These are phyloP conservation scores for Bryum argenteum DNA, from an alignment of 225 moss, liverwort and hornwort genomes.

Conservation along the genomic window DNA sequence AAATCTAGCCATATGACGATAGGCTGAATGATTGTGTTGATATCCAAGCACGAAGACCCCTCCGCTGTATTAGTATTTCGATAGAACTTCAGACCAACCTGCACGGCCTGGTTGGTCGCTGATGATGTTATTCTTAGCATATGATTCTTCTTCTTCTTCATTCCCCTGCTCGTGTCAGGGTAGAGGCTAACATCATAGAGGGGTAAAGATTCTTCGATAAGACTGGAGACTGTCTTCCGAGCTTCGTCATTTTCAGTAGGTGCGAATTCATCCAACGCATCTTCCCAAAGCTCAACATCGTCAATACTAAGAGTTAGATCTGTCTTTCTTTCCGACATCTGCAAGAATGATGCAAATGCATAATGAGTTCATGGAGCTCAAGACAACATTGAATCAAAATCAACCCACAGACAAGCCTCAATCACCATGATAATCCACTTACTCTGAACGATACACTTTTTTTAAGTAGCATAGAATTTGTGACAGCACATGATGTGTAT, in stretches of 20 bases:
- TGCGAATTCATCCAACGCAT: constrained; percentile 19
- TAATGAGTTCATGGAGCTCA: constrained; percentile 17
- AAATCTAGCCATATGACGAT: constrained; percentile 75
- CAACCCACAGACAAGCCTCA: constrained; percentile 11
- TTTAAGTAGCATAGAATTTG: background rate
- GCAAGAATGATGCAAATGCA: constrained; percentile 26
- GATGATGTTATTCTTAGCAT: constrained; percentile 62
- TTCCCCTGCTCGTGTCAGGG: constrained; percentile 27
- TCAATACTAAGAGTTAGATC: constrained; percentile 67
- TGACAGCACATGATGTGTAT: background rate
- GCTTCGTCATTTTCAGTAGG: constrained; percentile 31
- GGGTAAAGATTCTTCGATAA: constrained; percentile 67
- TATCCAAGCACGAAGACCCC: constrained; percentile 49
- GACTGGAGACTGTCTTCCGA: constrained; percentile 51
- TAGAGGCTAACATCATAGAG: constrained; percentile 59
- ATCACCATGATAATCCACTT: background rate
- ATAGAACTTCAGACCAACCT: constrained; percentile 51
- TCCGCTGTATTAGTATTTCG: constrained; percentile 36
- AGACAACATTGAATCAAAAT: constrained; percentile 9
- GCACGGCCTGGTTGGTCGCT: constrained; percentile 52
- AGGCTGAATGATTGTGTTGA: constrained; percentile 67
- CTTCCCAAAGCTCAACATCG: constrained; percentile 75
- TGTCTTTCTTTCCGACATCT: constrained; percentile 79
- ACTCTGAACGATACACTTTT: background rate
- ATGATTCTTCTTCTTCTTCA: constrained; percentile 47